Evolutionary conservation across 208 protist genomes (phyloP).

Genomic region (Sergeia podlipaevii): DNA sequence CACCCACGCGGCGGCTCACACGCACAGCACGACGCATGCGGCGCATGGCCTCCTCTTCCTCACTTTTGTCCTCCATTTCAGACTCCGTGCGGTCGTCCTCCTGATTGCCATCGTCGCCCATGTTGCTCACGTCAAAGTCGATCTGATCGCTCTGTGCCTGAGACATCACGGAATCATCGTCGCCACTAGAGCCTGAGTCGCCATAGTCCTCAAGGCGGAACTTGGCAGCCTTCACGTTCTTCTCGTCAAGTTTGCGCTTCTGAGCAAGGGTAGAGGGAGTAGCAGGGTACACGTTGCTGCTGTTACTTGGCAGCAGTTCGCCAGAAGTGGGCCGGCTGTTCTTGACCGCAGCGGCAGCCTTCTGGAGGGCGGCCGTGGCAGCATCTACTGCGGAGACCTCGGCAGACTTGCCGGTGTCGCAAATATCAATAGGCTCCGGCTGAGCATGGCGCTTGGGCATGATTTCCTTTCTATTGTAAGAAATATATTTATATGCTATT

Average conservation of each 20-base stretch:
- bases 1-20: not conserved
- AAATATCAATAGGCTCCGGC: slow-evolving; percentile 48
- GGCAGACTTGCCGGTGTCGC: not conserved
- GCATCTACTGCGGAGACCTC: not conserved
- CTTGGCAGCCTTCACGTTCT: slow-evolving; percentile 2
- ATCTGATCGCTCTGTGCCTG: slow-evolving; percentile 17
- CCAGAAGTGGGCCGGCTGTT: not conserved
- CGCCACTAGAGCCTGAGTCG: slow-evolving; percentile 8
- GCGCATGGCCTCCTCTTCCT: slow-evolving; percentile 20
- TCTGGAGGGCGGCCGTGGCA: not conserved
- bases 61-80: slow-evolving; percentile 19
- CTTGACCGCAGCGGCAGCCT: not conserved
- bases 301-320: slow-evolving; percentile 4
- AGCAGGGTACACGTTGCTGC: slow-evolving; percentile 18
- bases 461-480: not conserved
- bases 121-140: slow-evolving; percentile 25
- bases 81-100: slow-evolving; percentile 33
- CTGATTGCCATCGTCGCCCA: slow-evolving; percentile 62
- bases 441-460: slow-evolving; percentile 83
- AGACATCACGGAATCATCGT: slow-evolving; percentile 1
- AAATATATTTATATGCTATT: not conserved
- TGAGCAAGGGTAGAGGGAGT: slow-evolving; percentile 19
- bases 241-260: not conserved
- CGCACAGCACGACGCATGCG: slow-evolving; percentile 18
- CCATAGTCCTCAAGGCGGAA: slow-evolving; percentile 23